Percentiles rank a stretch among this genome's conserved stretches.
Evolutionary conservation across 2,329 filamentous ascomycete genomes (phyloP).

Genomic region (Paecilomyces sp.): DNA sequence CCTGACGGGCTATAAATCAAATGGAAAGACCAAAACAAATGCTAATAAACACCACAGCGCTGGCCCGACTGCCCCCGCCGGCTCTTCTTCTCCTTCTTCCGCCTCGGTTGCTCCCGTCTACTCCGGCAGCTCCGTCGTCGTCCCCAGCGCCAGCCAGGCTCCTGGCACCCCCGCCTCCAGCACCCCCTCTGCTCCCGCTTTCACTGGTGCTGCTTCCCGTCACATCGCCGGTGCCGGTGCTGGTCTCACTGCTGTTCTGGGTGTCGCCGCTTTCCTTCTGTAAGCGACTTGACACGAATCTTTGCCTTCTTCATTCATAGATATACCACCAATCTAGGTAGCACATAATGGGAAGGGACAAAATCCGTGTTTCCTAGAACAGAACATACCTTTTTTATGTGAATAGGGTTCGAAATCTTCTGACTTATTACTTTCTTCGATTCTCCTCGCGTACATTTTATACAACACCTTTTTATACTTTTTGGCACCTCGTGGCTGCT

Average conservation of each 20-base stretch:
- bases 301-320: not conserved
- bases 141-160: conserved; percentile 10
- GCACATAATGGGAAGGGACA: not conserved
- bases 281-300: conserved; percentile 18
- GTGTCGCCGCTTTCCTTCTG: conserved; percentile 42
- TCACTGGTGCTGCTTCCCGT: conserved; percentile 48
- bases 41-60: conserved; percentile 9
- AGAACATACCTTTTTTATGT: not conserved
- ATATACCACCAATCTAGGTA: not conserved
- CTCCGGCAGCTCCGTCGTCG: conserved; percentile 13
- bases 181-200: conserved; percentile 18
- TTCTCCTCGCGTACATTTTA: not conserved
- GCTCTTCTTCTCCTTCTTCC: conserved; percentile 8
- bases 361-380: not conserved
- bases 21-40: not conserved
- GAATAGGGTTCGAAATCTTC: not conserved
- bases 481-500: not conserved
- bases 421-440: too few species aligned
- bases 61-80: conserved; percentile 14
- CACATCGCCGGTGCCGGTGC: conserved; percentile 41
- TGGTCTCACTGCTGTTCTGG: conserved; percentile 47
- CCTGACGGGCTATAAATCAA: conserved; percentile 3
- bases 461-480: not conserved
- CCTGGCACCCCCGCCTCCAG: conserved; percentile 13
- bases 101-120: conserved; percentile 8